Evolutionary conservation across 2,329 filamentous ascomycete species (phyloP).

Genomic region (Diaporthe helianthi): DNA sequence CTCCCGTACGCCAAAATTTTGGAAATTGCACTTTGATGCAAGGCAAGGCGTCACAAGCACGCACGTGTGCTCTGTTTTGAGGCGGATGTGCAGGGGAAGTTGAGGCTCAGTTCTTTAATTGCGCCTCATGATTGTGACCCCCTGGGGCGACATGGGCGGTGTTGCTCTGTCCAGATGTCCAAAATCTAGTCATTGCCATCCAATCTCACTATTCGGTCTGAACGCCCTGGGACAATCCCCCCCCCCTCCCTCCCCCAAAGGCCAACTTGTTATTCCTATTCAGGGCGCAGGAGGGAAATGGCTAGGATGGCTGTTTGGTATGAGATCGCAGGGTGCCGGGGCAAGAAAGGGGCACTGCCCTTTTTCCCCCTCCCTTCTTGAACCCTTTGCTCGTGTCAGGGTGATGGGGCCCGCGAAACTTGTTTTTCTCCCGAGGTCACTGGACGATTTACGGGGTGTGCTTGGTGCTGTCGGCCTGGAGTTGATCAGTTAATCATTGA

Average conservation of each 20-base stretch:
- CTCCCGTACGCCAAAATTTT: not conserved
- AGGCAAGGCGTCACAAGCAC: not conserved
- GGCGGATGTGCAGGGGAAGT: not conserved
- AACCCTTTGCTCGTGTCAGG: not conserved
- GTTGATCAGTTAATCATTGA: not conserved
- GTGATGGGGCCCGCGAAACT: not conserved
- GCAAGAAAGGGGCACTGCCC: not conserved
- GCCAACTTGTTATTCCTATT: not conserved
- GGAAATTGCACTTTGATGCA: conserved; percentile 10
- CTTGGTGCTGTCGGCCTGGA: not conserved
- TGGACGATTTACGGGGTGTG: not conserved
- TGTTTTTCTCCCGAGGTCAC: not conserved
- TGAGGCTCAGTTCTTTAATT: not conserved
- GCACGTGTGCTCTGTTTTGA: not conserved
- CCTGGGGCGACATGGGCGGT: not conserved
- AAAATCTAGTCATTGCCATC: not conserved
- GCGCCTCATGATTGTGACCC: not conserved
- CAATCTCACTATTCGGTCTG: not conserved
- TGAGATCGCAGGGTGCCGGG: conserved; percentile 13
- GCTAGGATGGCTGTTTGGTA: not conserved
- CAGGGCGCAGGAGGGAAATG: not conserved
- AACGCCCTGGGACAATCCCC: not conserved
- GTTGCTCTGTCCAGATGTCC: not conserved
- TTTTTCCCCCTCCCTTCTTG: not conserved
- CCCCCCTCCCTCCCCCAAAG: no score